These are phyloP conservation scores for Cymbopogon flexuosus DNA, from an alignment of 202 grass and related monocot species.

Conservation along the genomic window DNA sequence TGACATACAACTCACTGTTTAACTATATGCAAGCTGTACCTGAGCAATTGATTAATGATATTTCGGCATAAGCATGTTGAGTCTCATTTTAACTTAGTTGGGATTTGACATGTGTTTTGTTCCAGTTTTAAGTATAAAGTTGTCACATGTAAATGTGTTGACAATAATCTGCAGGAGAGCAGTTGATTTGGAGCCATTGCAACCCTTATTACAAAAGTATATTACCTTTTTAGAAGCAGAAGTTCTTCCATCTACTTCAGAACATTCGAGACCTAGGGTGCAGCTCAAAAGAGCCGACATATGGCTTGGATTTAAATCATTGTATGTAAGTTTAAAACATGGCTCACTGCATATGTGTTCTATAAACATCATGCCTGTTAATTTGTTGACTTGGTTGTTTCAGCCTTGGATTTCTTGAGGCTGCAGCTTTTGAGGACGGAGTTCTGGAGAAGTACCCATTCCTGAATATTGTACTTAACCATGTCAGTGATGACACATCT, in stretches of 20 bases:
- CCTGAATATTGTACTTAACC: conserved; percentile 83
- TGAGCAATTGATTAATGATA: conserved; percentile 23
- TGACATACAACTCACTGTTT: conserved; percentile 11
- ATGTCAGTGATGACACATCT: conserved; percentile 86
- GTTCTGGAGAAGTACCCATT: conserved; percentile 95
- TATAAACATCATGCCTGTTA: neutral
- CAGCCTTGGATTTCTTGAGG: conserved; percentile 98
- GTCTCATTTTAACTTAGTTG: neutral
- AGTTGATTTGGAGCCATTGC: conserved; percentile 73
- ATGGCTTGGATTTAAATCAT: conserved; percentile 99
- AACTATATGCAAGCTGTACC: conserved; percentile 9
- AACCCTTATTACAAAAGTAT: conserved; percentile 80
- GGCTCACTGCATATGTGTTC: neutral
- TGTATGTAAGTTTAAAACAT: conserved; percentile 78
- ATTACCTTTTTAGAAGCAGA: conserved; percentile 80
- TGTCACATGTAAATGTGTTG: conserved; percentile 22
- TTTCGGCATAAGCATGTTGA: conserved; percentile 14
- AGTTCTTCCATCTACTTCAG: conserved; percentile 52
- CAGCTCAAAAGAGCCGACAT: conserved; percentile 76
- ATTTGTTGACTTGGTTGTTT: conserved; percentile 29
- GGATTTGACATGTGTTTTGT: conserved; percentile 5
- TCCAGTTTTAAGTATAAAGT: conserved; percentile 13
- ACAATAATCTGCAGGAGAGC: conserved; percentile 53
- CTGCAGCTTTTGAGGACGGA: conserved; percentile 86
- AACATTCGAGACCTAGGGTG: conserved; percentile 66